Percentiles rank a stretch among this genome's conserved stretches.
Evolutionary conservation across 2,329 filamentous ascomycete species (phyloP).

Genomic region (Aureobasidium sp.): DNA sequence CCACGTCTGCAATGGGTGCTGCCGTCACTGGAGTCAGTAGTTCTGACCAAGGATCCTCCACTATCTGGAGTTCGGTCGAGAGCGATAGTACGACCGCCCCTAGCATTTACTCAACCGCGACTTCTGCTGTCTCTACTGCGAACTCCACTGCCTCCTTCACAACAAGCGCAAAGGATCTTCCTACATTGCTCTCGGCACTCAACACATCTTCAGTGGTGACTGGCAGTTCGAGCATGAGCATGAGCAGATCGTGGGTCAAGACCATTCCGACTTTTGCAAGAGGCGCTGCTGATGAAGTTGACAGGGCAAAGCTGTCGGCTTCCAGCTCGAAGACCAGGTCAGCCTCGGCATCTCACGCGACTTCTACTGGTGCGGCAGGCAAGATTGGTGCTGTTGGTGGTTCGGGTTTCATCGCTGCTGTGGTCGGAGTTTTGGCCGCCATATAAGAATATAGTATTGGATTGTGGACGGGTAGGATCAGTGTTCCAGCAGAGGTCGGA

Average conservation of each 20-base stretch:
- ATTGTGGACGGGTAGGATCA: neutral
- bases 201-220: neutral
- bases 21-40: neutral
- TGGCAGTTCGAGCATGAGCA: neutral
- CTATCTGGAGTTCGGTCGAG: neutral
- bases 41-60: neutral
- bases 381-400: neutral
- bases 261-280: conserved; percentile 42
- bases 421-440: neutral
- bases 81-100: too few species aligned
- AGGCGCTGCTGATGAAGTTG: conserved; percentile 19
- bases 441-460: neutral
- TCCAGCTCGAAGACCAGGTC: neutral
- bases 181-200: neutral
- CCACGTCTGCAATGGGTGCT: neutral
- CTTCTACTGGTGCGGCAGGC: neutral
- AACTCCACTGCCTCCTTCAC: neutral
- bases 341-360: neutral
- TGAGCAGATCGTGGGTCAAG: conserved; percentile 10
- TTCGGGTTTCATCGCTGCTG: neutral
- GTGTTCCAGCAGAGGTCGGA: neutral
- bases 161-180: neutral
- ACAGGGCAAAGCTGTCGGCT: neutral
- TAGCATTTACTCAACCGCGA: neutral
- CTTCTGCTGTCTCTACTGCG: neutral